Conservation (phyloP, 2,329 filamentous ascomycete genomes). For the Hansfordia pulvinata region DNA sequence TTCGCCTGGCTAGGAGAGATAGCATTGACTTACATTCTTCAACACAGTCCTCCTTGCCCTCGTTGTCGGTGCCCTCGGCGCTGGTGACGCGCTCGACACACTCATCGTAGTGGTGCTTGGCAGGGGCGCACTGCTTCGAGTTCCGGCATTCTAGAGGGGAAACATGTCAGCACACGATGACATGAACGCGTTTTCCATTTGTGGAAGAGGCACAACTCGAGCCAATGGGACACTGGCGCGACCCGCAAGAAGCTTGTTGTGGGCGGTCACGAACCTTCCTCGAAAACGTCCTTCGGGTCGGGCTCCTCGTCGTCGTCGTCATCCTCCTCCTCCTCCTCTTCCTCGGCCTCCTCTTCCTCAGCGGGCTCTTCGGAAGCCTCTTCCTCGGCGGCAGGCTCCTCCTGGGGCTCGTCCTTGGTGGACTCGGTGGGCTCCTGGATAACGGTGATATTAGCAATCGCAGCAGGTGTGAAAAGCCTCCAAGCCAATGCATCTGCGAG, state of each 20-base stretch:
- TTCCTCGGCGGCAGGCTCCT: slow-evolving; percentile 27
- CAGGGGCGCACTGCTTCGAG: slow-evolving; percentile 68
- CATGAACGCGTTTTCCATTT: background rate
- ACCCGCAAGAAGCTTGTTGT: too few relatives aligned
- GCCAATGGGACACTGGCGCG: too few relatives aligned
- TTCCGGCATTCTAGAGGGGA: slow-evolving; percentile 66
- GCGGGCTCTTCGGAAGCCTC: slow-evolving; percentile 37
- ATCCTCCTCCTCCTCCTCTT: slow-evolving; percentile 65
- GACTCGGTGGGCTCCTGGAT: slow-evolving; percentile 20
- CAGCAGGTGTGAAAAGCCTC: too few relatives aligned
- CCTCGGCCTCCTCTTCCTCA: slow-evolving; percentile 50
- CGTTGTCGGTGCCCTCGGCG: slow-evolving; percentile 54
- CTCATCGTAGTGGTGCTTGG: slow-evolving; percentile 97
- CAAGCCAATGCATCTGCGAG: background rate
- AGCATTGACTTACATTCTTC: slow-evolving; percentile 77
- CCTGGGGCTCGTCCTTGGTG: slow-evolving; percentile 29
- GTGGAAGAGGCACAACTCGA: background rate
- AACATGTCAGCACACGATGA: slow-evolving; percentile 10
- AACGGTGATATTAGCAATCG: too few relatives aligned
- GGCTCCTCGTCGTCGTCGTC: slow-evolving; percentile 71
- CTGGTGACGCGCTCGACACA: slow-evolving; percentile 85
- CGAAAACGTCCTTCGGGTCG: slow-evolving; percentile 76
- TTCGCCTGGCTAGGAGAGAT: background rate
- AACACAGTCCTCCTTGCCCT: slow-evolving; percentile 83
- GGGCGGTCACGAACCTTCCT: slow-evolving; percentile 63